A percentile compares a stretch with the other conserved stretches of the same genome.
Evolutionary conservation across 1,284 basidiomycete genomes (phyloP).

Genomic region (Cryptococcus sp.): DNA sequence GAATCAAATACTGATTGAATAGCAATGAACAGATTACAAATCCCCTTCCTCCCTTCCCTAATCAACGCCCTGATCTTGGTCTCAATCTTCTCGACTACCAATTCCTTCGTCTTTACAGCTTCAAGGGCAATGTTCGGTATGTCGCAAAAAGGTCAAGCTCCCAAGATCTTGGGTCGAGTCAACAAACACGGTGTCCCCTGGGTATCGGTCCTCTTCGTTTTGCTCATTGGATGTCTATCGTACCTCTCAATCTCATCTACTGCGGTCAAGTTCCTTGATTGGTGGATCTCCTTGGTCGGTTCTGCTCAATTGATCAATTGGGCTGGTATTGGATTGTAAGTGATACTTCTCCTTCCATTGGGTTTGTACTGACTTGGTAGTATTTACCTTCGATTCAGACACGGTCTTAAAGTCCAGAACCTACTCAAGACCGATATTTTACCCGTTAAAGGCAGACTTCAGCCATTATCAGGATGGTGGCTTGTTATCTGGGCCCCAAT

Average conservation of each 20-base stretch:
- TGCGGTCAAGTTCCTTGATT: slow-evolving; percentile 31
- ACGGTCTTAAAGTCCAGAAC: slow-evolving; percentile 27
- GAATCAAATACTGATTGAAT: not conserved
- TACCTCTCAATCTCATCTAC: slow-evolving; percentile 36
- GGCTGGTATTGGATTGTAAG: slow-evolving; percentile 18
- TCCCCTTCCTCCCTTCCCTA: slow-evolving; percentile 36
- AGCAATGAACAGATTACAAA: slow-evolving; percentile 42
- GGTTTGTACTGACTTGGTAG: not conserved
- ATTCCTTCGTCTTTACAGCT: slow-evolving; percentile 16
- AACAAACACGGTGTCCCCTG: slow-evolving; percentile 50
- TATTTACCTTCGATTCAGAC: slow-evolving; percentile 31
- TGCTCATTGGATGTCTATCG: slow-evolving; percentile 38
- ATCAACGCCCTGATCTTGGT: slow-evolving; percentile 37
- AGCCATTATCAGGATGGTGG: slow-evolving; percentile 27
- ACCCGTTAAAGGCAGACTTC: slow-evolving; percentile 13
- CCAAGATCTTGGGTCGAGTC: slow-evolving; percentile 50
- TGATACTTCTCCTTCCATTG: not conserved
- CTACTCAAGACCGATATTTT: slow-evolving; percentile 18
- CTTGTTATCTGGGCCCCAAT: slow-evolving; percentile 24
- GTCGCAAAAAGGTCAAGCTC: slow-evolving; percentile 51
- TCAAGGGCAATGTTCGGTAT: slow-evolving; percentile 49
- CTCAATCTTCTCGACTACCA: slow-evolving; percentile 17
- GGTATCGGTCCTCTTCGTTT: slow-evolving; percentile 27
- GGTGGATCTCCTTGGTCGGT: slow-evolving; percentile 29
- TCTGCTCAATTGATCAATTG: slow-evolving; percentile 29